Evolutionary conservation across 192 early-diverging fungal genomes (phyloP).

Genomic region (Coemansia sp.): DNA sequence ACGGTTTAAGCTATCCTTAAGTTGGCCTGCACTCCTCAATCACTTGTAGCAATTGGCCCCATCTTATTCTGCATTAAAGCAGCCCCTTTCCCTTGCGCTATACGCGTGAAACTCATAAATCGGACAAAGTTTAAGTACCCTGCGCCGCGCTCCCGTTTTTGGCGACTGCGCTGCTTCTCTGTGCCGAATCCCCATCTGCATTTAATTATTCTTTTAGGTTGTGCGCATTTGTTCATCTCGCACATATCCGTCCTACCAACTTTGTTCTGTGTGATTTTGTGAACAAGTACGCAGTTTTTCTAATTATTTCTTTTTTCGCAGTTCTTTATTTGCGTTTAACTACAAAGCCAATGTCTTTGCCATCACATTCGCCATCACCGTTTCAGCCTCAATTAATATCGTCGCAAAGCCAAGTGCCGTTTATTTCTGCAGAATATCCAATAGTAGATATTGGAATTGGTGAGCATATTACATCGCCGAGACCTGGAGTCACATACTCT

Average conservation of each 20-base stretch:
- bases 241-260: not conserved
- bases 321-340: not conserved
- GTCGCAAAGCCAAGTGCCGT: not conserved
- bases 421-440: conserved; percentile 22
- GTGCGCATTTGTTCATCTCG: not conserved
- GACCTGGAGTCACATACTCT: conserved; percentile 24
- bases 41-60: conserved; percentile 10
- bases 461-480: not conserved
- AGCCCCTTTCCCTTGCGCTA: not conserved
- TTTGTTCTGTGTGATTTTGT: conserved; percentile 1
- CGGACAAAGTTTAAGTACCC: not conserved
- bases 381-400: conserved; percentile 8
- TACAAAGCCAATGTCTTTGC: not conserved
- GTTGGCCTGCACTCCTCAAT: not conserved
- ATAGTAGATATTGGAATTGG: not conserved
- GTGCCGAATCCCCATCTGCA: conserved; percentile 6
- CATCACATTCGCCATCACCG: conserved; percentile 3
- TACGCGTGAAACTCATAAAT: not conserved
- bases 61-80: conserved; percentile 13
- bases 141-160: conserved; percentile 7
- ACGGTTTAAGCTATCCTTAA: conserved; percentile 7
- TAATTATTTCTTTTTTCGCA: not conserved
- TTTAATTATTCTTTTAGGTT: conserved; percentile 3
- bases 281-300: not conserved
- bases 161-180: conserved; percentile 2